These are phyloP conservation scores for Sclerotinia minor DNA, from an alignment of 2,329 filamentous ascomycete species.

Conservation along the genomic window DNA sequence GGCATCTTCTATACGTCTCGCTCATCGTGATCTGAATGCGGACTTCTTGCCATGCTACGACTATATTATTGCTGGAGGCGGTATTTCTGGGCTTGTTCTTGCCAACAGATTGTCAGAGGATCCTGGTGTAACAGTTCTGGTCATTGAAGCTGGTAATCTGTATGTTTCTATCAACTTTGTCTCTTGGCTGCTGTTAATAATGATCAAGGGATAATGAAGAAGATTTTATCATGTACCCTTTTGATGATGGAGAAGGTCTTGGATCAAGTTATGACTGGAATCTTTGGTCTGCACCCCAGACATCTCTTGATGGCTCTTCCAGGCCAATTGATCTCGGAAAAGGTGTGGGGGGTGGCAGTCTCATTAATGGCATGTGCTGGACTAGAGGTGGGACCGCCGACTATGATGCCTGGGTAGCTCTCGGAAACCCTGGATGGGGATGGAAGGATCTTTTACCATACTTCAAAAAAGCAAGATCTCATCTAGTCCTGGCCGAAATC, in stretches of 20 bases:
- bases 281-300: slow-evolving; percentile 45
- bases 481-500: neutral
- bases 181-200: slow-evolving; percentile 4
- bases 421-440: slow-evolving; percentile 44
- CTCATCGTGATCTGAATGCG: slow-evolving; percentile 31
- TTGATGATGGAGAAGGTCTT: slow-evolving; percentile 38
- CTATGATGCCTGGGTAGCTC: slow-evolving; percentile 45
- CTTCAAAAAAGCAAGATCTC: slow-evolving; percentile 43
- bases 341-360: slow-evolving; percentile 44
- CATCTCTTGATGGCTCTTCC: slow-evolving; percentile 35
- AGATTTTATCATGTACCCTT: slow-evolving; percentile 33
- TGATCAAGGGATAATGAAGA: slow-evolving; percentile 34
- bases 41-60: slow-evolving; percentile 41
- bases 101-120: slow-evolving; percentile 48
- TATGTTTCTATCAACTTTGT: slow-evolving; percentile 4
- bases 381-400: slow-evolving; percentile 31
- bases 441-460: slow-evolving; percentile 46
- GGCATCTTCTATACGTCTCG: slow-evolving; percentile 27
- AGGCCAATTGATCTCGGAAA: slow-evolving; percentile 34
- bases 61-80: slow-evolving; percentile 50
- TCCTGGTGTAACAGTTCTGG: slow-evolving; percentile 33
- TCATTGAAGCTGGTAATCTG: slow-evolving; percentile 37
- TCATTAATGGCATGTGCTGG: slow-evolving; percentile 46
- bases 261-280: slow-evolving; percentile 47
- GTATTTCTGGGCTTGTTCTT: slow-evolving; percentile 49